Base-by-base conservation (phyloP, 371 early-diverging fungal species). In the Mortierella sp. region DNA sequence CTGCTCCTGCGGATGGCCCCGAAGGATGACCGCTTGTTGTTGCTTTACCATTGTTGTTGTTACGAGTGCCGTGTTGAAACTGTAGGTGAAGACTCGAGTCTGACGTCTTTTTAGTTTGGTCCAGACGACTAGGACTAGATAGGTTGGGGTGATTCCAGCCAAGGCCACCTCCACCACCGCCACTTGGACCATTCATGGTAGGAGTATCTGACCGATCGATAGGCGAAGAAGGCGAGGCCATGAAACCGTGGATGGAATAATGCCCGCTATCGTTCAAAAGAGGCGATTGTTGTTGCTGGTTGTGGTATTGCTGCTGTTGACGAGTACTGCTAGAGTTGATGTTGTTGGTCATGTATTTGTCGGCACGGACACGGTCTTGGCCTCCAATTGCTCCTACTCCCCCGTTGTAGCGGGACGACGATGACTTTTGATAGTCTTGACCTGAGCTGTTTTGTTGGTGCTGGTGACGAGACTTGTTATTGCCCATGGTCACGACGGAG, bases 161-260 rank as follows among this genome's bases (percentile, higher is more conserved):
- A 5, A 75, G 51, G 28, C 59, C 59, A 28, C 28, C 43, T 51
- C 67, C 71, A n/a, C 50, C 48, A 34, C 72, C 72, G 0, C 13
- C 61, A 40, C 46, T 54, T 69, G 69, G 26, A 16, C 24, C 40
- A 19, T 43, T 72, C 40, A 31, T 53, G 5, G 24, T 55, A 70
- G 71, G 74, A 24, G 82, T 78, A 13, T 78, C 82, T 46, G 75
- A 11, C 26, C 69, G 71, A 34, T 75, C 77, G 1, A 72, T 16
- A 19, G 76, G 76, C 1, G 76, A 69, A 10, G 80, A 72, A 10
- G 77, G 61, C 21, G 80, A 53, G 0, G 46, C 77, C 57, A 70
- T 73, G 61, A 78, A 78, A 5, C 79, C 83, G 31, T 83, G 83
- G 79, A 79, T 69, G 48, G 83, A 83, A 59, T 83, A 79, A 26